phyloP scores from a whole-genome alignment of 2,329 filamentous ascomycete genomes.

The Venturia asperata region DNA sequence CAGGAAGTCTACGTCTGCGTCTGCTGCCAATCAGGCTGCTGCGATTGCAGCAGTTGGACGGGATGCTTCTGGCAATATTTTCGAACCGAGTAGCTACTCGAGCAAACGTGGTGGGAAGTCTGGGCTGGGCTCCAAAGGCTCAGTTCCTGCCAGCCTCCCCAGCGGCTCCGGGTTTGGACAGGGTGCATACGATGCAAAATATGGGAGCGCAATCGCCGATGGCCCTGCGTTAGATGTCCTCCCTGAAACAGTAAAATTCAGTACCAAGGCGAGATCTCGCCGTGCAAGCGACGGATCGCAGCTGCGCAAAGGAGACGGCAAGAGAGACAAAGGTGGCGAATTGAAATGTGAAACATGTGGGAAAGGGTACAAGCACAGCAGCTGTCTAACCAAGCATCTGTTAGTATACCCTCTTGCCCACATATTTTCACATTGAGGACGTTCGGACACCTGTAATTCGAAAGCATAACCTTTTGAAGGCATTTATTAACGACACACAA shows the following conservation, averaged over 20 bases:
- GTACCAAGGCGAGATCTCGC: slow-evolving; percentile 47
- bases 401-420: slow-evolving; percentile 62
- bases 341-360: slow-evolving; percentile 96
- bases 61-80: slow-evolving; percentile 55
- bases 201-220: slow-evolving; percentile 63
- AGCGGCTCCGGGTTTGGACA: slow-evolving; percentile 10
- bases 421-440: slow-evolving; percentile 38
- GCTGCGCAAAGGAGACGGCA: slow-evolving; percentile 68
- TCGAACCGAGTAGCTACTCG: slow-evolving; percentile 50
- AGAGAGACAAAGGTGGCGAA: slow-evolving; percentile 73
- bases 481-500: slow-evolving; percentile 12
- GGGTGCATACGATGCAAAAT: slow-evolving; percentile 25
- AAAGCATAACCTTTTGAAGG: slow-evolving; percentile 15
- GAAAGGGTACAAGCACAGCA: slow-evolving; percentile 99
- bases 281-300: slow-evolving; percentile 81
- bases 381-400: slow-evolving; percentile 99
- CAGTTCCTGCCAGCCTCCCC: slow-evolving; percentile 16
- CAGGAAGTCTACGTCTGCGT: slow-evolving; percentile 85
- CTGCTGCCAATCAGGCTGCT: slow-evolving; percentile 63
- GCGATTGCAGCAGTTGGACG: slow-evolving; percentile 64
- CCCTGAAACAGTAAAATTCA: slow-evolving; percentile 39
- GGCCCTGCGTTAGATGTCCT: slow-evolving; percentile 51
- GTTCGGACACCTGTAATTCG: slow-evolving; percentile 24
- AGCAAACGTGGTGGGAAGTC: slow-evolving; percentile 50
- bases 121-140: slow-evolving; percentile 5